These are phyloP conservation scores for Scedosporium dehoogii DNA, from an alignment of 2,329 filamentous ascomycete species.

Conservation along the genomic window DNA sequence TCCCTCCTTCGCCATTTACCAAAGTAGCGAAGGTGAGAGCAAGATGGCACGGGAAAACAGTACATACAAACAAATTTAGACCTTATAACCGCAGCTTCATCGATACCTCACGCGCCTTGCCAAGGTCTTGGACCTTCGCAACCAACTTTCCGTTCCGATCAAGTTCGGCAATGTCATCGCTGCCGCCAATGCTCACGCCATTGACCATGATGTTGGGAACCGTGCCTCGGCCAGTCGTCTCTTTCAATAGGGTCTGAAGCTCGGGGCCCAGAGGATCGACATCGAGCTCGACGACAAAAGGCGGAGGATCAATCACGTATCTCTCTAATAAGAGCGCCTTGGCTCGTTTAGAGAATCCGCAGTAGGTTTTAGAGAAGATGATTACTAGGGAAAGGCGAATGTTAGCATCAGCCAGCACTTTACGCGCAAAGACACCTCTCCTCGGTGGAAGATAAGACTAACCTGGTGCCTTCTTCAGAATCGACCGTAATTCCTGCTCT, in stretches of 20 bases:
- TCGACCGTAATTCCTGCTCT: conserved; percentile 62
- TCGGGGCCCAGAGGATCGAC: conserved; percentile 61
- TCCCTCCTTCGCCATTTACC: not conserved
- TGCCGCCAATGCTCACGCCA: conserved; percentile 79
- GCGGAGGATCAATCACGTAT: conserved; percentile 73
- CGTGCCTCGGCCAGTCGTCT: conserved; percentile 70
- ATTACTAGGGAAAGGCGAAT: conserved; percentile 50
- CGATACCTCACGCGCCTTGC: conserved; percentile 31
- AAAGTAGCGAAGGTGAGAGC: too few relatives aligned
- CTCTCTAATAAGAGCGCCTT: conserved; percentile 77
- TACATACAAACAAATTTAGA: not conserved
- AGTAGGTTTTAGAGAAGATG: conserved; percentile 94
- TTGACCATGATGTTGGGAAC: conserved; percentile 90
- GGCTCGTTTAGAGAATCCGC: conserved; percentile 73
- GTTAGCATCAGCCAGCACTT: not conserved
- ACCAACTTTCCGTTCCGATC: conserved; percentile 57
- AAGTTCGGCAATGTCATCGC: conserved; percentile 72
- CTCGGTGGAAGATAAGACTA: conserved; percentile 5
- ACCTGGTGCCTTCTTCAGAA: conserved; percentile 80
- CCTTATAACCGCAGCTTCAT: conserved; percentile 5
- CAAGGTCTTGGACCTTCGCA: conserved; percentile 63
- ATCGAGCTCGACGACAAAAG: conserved; percentile 87
- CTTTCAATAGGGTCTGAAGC: conserved; percentile 61
- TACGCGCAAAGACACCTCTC: not conserved
- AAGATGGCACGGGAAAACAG: too few relatives aligned